These are phyloP conservation scores for Lablab purpureus DNA, from an alignment of 306 rosid genomes.

Conservation along the genomic window DNA sequence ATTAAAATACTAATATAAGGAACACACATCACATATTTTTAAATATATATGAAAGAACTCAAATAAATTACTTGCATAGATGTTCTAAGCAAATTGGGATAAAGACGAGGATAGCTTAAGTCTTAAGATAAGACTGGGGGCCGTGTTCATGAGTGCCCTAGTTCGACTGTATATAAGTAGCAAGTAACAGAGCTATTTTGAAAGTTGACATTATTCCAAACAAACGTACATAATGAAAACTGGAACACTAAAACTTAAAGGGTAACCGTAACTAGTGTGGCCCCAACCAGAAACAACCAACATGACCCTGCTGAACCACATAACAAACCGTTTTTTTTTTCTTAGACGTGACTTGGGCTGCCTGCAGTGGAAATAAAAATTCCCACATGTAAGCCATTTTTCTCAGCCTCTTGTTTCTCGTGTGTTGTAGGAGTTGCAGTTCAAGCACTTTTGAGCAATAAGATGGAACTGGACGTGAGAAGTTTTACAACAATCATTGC, in stretches of 20 bases:
- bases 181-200: background rate
- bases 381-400: slow-evolving; percentile 5
- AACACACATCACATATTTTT: too few relatives aligned
- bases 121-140: background rate
- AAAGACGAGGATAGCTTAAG: background rate
- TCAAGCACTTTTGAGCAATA: slow-evolving; percentile 77
- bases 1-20: too few relatives aligned
- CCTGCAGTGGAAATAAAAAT: background rate
- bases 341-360: background rate
- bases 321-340: background rate
- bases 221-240: background rate
- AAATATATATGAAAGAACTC: too few relatives aligned
- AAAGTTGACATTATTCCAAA: background rate
- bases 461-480: slow-evolving; percentile 71
- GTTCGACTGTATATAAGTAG: background rate
- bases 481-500: slow-evolving; percentile 83
- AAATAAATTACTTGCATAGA: too few relatives aligned
- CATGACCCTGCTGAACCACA: background rate
- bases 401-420: slow-evolving; percentile 72
- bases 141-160: background rate
- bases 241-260: background rate
- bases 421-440: slow-evolving; percentile 91
- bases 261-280: background rate
- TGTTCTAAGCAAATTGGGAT: too few relatives aligned
- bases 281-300: background rate